A percentile compares a stretch with the other conserved stretches of the same genome.
phyloP scores from a whole-genome alignment of 805 yeast genomes.

The Maudiozyma turicensis region DNA sequence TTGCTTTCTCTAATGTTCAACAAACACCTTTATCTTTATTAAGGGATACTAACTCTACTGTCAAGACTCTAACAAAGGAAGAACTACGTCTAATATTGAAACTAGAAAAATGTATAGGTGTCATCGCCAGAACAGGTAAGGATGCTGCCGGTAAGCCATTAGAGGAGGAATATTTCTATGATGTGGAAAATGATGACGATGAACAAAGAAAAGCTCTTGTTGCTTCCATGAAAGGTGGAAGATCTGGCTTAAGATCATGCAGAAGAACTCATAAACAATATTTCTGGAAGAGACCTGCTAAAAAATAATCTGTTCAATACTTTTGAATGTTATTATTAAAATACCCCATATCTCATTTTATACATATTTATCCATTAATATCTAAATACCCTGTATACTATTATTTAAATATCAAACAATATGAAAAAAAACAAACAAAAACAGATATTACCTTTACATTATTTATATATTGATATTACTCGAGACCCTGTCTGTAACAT shows the following conservation, averaged over 20 bases:
- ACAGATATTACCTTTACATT: not conserved
- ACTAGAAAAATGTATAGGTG: conserved; percentile 48
- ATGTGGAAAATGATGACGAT: conserved; percentile 74
- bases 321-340: not conserved
- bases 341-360: not conserved
- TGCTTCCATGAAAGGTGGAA: conserved; percentile 65
- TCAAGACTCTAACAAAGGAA: conserved; percentile 37
- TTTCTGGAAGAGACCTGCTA: conserved; percentile 39
- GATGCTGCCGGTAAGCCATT: conserved; percentile 95
- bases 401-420: too few relatives aligned
- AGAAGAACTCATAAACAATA: conserved; percentile 85
- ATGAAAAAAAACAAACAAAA: not conserved
- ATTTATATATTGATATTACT: not conserved
- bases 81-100: conserved; percentile 40
- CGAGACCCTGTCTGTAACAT: not conserved
- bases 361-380: not conserved
- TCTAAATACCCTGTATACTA: too few relatives aligned
- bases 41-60: conserved; percentile 47
- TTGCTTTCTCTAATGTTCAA: conserved; percentile 82
- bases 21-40: conserved; percentile 79
- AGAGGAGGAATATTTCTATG: conserved; percentile 89
- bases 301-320: not conserved
- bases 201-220: conserved; percentile 60
- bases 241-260: conserved; percentile 75
- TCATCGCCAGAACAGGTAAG: conserved; percentile 78